These are phyloP conservation scores for Aspergillus heteromorphus DNA, from an alignment of 495 filamentous ascomycete species.

Conservation along the genomic window DNA sequence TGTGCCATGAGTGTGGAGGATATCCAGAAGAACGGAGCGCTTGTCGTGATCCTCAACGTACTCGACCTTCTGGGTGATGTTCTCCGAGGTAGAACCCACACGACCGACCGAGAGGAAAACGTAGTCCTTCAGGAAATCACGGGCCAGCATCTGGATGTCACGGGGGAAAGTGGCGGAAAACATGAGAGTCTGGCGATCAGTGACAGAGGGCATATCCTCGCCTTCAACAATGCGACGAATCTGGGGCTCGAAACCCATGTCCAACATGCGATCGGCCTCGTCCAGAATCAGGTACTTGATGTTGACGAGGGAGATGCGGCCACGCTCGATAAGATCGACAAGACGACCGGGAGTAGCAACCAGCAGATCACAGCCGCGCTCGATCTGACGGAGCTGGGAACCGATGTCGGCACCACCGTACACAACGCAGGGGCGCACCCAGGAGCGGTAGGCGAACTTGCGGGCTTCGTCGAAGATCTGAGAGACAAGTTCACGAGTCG, in stretches of 20 bases:
- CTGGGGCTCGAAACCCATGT: constrained; percentile 99
- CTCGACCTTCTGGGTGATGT: constrained; percentile 98
- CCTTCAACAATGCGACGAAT: constrained; percentile 97
- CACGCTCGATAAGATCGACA: constrained; percentile 96
- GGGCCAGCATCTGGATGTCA: constrained; percentile 97
- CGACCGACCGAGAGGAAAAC: constrained; percentile 97
- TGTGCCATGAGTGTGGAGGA: constrained; percentile 87
- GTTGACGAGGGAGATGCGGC: constrained; percentile 90
- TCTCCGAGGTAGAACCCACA: constrained; percentile 99
- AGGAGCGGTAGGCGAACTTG: constrained; percentile 97
- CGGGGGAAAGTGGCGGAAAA: constrained; percentile 98
- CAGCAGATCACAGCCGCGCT: constrained; percentile 94
- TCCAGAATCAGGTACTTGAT: constrained; percentile 99
- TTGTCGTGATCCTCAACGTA: constrained; percentile 97
- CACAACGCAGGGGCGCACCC: constrained; percentile 96
- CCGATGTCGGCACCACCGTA: constrained; percentile 99
- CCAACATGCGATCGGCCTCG: constrained; percentile 99
- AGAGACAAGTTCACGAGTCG: constrained; percentile 95
- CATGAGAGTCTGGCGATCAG: constrained; percentile 94
- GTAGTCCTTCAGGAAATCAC: constrained; percentile 97
- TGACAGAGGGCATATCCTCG: constrained; percentile 89
- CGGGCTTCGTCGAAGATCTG: constrained; percentile 97
- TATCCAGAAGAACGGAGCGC: constrained; percentile 93
- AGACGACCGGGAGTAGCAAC: constrained; percentile 96
- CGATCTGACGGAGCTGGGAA: constrained; percentile 92